These are phyloP conservation scores for Fonsecaea pugnacius DNA, from an alignment of 2,329 filamentous ascomycete species.

Conservation along the genomic window DNA sequence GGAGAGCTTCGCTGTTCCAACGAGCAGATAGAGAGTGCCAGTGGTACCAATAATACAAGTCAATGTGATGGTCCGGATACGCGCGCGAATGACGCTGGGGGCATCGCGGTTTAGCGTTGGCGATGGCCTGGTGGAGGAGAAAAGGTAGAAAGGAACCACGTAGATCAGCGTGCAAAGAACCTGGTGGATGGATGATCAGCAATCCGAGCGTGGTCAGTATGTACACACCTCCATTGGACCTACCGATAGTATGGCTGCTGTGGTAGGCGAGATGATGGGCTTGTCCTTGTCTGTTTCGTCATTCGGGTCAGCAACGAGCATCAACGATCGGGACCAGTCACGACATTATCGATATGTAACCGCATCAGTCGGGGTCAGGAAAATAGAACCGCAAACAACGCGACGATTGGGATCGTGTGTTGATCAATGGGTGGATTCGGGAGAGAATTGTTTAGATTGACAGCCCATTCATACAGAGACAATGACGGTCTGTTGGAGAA, in stretches of 20 bases:
- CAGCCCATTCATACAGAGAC: slow-evolving; percentile 4
- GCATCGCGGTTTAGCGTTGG: slow-evolving; percentile 80
- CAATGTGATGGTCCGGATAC: slow-evolving; percentile 77
- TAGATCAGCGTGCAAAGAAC: slow-evolving; percentile 84
- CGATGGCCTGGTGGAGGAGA: slow-evolving; percentile 76
- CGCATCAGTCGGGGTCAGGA: slow-evolving; percentile 5
- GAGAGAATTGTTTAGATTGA: slow-evolving; percentile 2
- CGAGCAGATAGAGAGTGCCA: slow-evolving; percentile 69
- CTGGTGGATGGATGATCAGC: slow-evolving; percentile 42
- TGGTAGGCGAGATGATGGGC: slow-evolving; percentile 43
- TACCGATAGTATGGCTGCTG: slow-evolving; percentile 48
- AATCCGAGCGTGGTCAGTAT: not conserved
- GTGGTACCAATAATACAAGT: slow-evolving; percentile 72
- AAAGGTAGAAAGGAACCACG: slow-evolving; percentile 88
- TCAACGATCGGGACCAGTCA: not conserved
- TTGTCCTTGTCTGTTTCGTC: slow-evolving; percentile 43
- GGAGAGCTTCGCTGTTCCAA: slow-evolving; percentile 56
- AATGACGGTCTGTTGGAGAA: slow-evolving; percentile 16
- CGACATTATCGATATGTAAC: slow-evolving; percentile 29
- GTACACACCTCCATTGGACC: slow-evolving; percentile 22
- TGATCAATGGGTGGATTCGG: slow-evolving; percentile 1
- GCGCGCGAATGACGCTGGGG: slow-evolving; percentile 83
- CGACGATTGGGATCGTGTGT: not conserved
- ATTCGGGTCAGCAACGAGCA: slow-evolving; percentile 7
- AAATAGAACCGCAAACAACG: slow-evolving; percentile 9